Evolutionary conservation across 345 rosid genomes (phyloP), one percentile per base, ranked within the genome.

Genomic region (Citrus maxima): DNA sequence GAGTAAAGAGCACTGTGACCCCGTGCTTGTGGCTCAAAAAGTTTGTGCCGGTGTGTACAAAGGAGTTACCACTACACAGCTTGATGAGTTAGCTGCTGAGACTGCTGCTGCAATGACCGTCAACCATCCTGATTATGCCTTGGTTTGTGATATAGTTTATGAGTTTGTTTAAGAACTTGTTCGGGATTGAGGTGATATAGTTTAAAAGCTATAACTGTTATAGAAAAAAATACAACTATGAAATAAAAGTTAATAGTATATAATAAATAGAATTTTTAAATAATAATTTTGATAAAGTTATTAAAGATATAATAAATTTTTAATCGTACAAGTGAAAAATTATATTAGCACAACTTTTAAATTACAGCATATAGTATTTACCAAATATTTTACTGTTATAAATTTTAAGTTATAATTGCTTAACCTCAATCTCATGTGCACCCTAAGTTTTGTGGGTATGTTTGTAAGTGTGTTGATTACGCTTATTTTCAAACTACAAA

Each of bases 101-200:
- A 96, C 99, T 5, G 97, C 98, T 8, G 97, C 98, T 58, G 93
- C 95, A 49, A 84, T 96, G 99, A 94, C 98, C 1, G 86, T 90
- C 6, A 90, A 91, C 66, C 98, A 95, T 81, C 97, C 98, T 12
- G 98, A 94, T 80, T 95, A 95, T 75, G 97, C 99, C 10, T 95
- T 93, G 34, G 97, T 95, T 28, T 81, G 95, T 86, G 40, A 64
- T 30, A 2, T 30, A 14, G 58, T 54, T 14, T 54, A 54, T 46
- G 51, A 16, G 18, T 13, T 46, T 46, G 51, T 4, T 54, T 18
- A 34, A 5, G 6, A 34, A 1, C 0, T 5, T 34, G 7, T 5
- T 5, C 0, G 7, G 7, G 37, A 34, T 34, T 34, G 37, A 34
- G 37, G 37, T 5, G 37, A 4, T 5, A 0, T 35, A 35, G 1